Base-by-base conservation (phyloP, 1,139 yeast genomes). In the Hemisphaericaspora xylofermentans region DNA sequence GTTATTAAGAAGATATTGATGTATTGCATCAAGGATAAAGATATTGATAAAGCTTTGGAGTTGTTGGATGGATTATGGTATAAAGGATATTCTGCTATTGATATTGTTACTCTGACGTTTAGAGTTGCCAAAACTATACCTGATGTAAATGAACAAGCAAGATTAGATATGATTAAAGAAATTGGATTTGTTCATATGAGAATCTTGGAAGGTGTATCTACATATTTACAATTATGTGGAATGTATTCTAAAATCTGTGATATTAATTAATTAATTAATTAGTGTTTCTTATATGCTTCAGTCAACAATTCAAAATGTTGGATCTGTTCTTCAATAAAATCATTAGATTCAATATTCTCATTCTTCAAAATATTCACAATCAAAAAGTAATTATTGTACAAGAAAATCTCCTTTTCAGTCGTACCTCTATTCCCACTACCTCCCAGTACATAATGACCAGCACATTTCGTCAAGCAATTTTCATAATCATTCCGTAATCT, bases 101-200 rank as follows among this genome's bases (percentile, higher is more conserved):
- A 93, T 63, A 88, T 93, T 33, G 89, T 89, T 7, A 84, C 96
- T 1, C 91, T 95, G 47, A 78, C 93, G 54, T 93, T 93, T 65
- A 78, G 87, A 48, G 98, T 93, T 8, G 80, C 91, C 22, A 91
- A 91, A 62, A 78, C 84, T 1, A 58, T 93, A 47, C 81, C 76
- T 3, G 84, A 80, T 30, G 66, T 89, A 14, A 76, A 73, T 39
- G 96, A 89, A 56, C 74, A 72, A 41, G 71, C 71, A 44, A 68
- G 95, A 49, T 70, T 93, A 47, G 94, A 85, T 43, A 75, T 85
- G 57, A 83, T 94, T 47, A 83, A 83, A 57, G 88, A 85, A 52
- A 87, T 93, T 39, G 98, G 98, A 2, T 82, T 86, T 49, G 80
- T 88, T 1, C 98, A 93, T 57, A 84, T 93, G 93, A 71, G 96